Conservation (phyloP, 345 rosid genomes). For the Eutrema heterophyllum region DNA sequence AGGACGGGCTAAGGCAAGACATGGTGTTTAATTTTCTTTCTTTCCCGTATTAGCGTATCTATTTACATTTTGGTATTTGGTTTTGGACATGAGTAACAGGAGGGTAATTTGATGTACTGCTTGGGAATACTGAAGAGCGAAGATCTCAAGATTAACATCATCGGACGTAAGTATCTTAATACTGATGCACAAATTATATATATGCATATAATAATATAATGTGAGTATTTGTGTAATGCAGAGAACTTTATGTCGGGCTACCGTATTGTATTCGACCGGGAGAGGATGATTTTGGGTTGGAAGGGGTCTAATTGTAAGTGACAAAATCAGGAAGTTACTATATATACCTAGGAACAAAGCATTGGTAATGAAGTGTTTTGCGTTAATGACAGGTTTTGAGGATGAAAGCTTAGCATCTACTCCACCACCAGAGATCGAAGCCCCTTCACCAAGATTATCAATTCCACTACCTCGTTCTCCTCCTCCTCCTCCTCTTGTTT, state of each 20-base stretch:
- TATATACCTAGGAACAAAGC: background rate
- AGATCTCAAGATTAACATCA: slow-evolving; percentile 41
- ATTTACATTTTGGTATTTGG: slow-evolving; percentile 12
- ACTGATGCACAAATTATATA: background rate
- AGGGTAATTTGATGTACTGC: slow-evolving; percentile 38
- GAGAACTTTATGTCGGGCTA: slow-evolving; percentile 73
- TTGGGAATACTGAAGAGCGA: slow-evolving; percentile 57
- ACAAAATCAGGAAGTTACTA: background rate
- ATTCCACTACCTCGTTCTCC: background rate
- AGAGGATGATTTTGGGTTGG: slow-evolving; percentile 64
- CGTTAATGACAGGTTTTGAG: slow-evolving; percentile 18
- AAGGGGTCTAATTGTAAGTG: slow-evolving; percentile 58
- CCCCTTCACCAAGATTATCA: slow-evolving; percentile 15
- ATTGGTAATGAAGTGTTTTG: background rate
- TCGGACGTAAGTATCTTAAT: slow-evolving; percentile 70
- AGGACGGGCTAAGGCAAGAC: slow-evolving; percentile 3
- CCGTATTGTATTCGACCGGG: slow-evolving; percentile 59
- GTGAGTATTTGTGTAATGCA: slow-evolving; percentile 26
- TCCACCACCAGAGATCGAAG: slow-evolving; percentile 15
- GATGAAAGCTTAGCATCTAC: slow-evolving; percentile 20
- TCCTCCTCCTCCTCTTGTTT: background rate
- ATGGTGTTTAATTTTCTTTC: background rate
- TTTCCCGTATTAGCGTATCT: background rate
- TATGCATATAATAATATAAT: background rate
- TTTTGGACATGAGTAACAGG: slow-evolving; percentile 35